A percentile compares a stretch with the other conserved stretches of the same genome.
phyloP scores from a whole-genome alignment of 192 early-diverging fungal species.

The Allomyces arbusculus region DNA sequence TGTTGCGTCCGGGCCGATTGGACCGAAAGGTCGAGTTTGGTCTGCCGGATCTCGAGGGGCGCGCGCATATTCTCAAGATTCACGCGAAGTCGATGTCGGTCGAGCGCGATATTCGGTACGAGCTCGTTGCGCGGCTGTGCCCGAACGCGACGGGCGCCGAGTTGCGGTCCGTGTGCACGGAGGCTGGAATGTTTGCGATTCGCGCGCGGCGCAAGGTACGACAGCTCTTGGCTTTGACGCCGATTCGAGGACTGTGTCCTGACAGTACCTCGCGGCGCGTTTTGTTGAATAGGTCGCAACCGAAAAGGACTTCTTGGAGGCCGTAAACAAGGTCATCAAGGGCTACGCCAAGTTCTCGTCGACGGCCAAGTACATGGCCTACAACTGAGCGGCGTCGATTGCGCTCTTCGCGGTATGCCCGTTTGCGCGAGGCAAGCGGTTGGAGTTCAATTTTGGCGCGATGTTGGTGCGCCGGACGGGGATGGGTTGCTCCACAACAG shows the following conservation, averaged over 20 bases:
- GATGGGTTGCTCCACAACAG: too few relatives aligned
- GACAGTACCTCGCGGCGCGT: background rate
- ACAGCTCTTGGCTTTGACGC: background rate
- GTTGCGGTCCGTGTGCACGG: constrained; percentile 94
- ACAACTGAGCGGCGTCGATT: constrained; percentile 25
- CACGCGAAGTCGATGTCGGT: constrained; percentile 98
- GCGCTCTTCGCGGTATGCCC: too few relatives aligned
- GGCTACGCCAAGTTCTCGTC: constrained; percentile 95
- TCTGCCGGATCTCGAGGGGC: constrained; percentile 86
- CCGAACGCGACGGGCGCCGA: constrained; percentile 99
- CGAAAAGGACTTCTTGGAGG: constrained; percentile 98
- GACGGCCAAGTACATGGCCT: constrained; percentile 82
- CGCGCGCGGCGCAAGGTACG: constrained; percentile 77
- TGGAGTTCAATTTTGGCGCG: too few relatives aligned
- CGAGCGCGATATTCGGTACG: constrained; percentile 97
- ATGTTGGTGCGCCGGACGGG: too few relatives aligned
- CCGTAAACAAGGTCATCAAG: constrained; percentile 99
- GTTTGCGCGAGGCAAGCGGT: too few relatives aligned
- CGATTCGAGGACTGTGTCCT: background rate
- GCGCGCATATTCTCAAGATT: constrained; percentile 95
- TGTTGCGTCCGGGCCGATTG: constrained; percentile 90
- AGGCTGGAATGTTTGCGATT: constrained; percentile 99
- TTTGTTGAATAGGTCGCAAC: constrained; percentile 48
- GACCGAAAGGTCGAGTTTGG: constrained; percentile 98
- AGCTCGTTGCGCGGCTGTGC: constrained; percentile 90